Evolutionary conservation across 2,329 filamentous ascomycete genomes (phyloP), one percentile per base, ranked within the genome.

Genomic region (Colletotrichum tanaceti): DNA sequence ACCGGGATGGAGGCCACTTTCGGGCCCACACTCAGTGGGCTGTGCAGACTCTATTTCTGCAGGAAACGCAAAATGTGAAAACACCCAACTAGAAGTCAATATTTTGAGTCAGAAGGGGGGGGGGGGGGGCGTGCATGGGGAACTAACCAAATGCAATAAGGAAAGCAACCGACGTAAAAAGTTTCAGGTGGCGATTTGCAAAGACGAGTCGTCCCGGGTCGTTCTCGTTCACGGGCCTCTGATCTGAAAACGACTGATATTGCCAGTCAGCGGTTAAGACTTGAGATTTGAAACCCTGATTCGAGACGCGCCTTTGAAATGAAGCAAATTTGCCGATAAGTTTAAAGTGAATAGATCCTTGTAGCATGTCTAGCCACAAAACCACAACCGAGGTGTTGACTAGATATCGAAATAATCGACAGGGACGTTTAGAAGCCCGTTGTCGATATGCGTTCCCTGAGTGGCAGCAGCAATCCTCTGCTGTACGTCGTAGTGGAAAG

Each of bases 381-480:
- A 32, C 28, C 28, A 32, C 28, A 10, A 1, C 18, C 18, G 3
- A 20, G 1, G 10, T 7, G 5, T 28, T 20, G 2, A 7, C 35
- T 58, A 58, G 10, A 58, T 47, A n/a, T 58, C 55, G n/a, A 58
- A 47, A 35, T 46, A 38, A n/a, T 57, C 50, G 18, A 24, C 9
- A 13, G 32, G 4, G 20, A 24, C 53, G 6, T 63, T 18, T 10
- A 62, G 14, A 10, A 66, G 58, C 4, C 64, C 64, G 9, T 55
- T 52, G 20, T 24, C 22, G 11, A 58, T 20, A 16, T 32, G 28
- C 13, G 58, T 52, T 5, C 58, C 58, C 6, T 28, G 44, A n/a
- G 50, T 63, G 18, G 11, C 43, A 24, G 41, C 22, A 22, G 41
- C 43, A 5, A 66, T 11, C 6, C 41, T 50, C 44, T 57, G 39